Conservation (phyloP, 1,139 yeast species). For the Williopsis jadinii region DNA sequence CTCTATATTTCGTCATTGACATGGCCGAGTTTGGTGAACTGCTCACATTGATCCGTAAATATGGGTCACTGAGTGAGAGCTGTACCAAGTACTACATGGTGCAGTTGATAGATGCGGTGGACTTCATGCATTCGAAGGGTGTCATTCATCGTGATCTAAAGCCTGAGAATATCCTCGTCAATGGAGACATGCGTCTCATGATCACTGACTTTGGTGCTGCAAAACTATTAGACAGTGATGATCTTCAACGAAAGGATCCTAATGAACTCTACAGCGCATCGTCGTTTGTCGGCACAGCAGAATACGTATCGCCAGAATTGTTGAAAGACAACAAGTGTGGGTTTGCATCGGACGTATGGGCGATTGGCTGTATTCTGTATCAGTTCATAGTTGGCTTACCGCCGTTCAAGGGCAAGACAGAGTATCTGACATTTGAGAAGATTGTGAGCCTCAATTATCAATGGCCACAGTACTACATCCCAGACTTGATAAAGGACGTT, state of each 20-base stretch:
- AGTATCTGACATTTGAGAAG: slow-evolving; percentile 64
- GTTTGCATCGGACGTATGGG: slow-evolving; percentile 76
- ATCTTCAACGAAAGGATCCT: not conserved
- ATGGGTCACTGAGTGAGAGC: slow-evolving; percentile 72
- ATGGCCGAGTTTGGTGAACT: slow-evolving; percentile 92
- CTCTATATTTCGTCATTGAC: slow-evolving; percentile 86
- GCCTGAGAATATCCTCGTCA: slow-evolving; percentile 69
- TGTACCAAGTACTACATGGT: slow-evolving; percentile 68
- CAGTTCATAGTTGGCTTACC: slow-evolving; percentile 75
- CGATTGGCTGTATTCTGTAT: slow-evolving; percentile 70
- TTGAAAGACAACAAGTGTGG: slow-evolving; percentile 65
- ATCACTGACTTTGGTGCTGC: slow-evolving; percentile 84
- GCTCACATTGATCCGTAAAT: slow-evolving; percentile 65
- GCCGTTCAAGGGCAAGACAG: slow-evolving; percentile 74
- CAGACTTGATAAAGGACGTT: slow-evolving; percentile 41
- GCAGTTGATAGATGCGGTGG: slow-evolving; percentile 57
- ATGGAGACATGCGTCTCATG: slow-evolving; percentile 58
- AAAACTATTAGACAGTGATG: slow-evolving; percentile 32
- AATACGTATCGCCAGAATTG: slow-evolving; percentile 71
- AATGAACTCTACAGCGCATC: slow-evolving; percentile 20
- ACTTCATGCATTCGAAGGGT: slow-evolving; percentile 67
- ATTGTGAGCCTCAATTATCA: slow-evolving; percentile 59
- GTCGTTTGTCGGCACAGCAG: slow-evolving; percentile 86
- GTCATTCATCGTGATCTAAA: slow-evolving; percentile 76
- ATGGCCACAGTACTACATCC: slow-evolving; percentile 41